Base-by-base conservation (phyloP, 352 stramenopile species). In the Saprolegnia parasitica region DNA sequence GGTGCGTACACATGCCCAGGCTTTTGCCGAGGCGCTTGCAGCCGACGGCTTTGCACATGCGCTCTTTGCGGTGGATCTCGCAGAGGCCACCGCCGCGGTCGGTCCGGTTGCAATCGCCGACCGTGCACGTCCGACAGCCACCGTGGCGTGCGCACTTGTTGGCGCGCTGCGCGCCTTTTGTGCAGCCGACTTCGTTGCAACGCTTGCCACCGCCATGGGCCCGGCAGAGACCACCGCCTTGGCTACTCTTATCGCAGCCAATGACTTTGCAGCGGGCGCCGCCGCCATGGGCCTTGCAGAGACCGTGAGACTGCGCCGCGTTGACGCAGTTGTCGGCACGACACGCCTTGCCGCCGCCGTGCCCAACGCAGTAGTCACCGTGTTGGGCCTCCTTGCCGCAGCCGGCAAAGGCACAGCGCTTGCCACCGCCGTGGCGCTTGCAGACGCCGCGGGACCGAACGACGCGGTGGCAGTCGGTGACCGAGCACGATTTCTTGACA, bases 11-110 rank as follows among this genome's bases (percentile, higher is more conserved):
- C 84, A 92, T 91, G 68, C 84, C 84, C 68, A 92, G 81, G 74
- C 91, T 91, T 21, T 84, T 84, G n/a, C 82, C 84, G 16, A 93
- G 78, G 71, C 91, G 91, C 80, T 93, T 94, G 79, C 86, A 94
- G 45, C 83, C 86, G 52, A 90, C 80, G 39, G 91, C 75, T 73
- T 91, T 91, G 54, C 84, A 95, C 9, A 91, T 77, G 13, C 79
- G 78, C 18, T 84, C 86, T 54, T 83, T 82, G 42, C 86, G 83
- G 75, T 93, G 86, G 47, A 92, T 82, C 65, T 95, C 85, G 62
- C 86, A 95, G 72, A 90, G 92, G 52, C 84, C 86, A 49, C 86
- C 86, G 24, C 86, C 84, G 45, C 86, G 84, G 70, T 95, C 86
- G 26, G 84, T 92, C 66, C 85, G 84, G 9, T 90, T 78, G 58